These are phyloP conservation scores for Arthroderma sp. DNA, from an alignment of 2,329 filamentous ascomycete genomes.

Conservation along the genomic window DNA sequence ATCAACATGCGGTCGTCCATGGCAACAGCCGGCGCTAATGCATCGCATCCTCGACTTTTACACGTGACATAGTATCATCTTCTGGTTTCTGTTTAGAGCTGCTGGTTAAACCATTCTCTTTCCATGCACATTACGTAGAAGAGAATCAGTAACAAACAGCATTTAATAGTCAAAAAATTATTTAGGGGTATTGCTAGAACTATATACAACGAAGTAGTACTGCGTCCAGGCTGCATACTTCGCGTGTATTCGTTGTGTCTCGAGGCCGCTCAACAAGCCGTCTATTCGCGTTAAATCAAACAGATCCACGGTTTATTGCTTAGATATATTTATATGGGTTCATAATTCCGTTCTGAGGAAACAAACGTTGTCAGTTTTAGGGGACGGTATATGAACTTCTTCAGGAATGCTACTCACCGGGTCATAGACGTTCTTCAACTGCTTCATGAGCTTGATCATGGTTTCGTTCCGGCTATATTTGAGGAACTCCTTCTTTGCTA, in stretches of 20 bases:
- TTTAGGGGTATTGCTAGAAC: no score
- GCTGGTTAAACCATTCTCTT: no score
- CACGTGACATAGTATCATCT: not conserved
- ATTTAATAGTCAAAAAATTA: no score
- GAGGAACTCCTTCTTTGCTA: slow-evolving; percentile 93
- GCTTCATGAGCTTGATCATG: slow-evolving; percentile 83
- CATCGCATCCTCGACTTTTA: not conserved
- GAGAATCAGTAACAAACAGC: no score
- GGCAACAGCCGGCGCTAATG: slow-evolving; percentile 11
- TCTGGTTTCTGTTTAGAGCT: not conserved
- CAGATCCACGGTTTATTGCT: slow-evolving; percentile 9
- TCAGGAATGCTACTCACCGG: slow-evolving; percentile 49
- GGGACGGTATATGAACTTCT: not conserved
- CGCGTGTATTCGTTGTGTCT: no score
- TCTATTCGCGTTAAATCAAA: no score
- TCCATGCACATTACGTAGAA: no score
- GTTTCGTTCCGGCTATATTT: slow-evolving; percentile 81
- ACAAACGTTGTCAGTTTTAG: not conserved
- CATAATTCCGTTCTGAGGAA: slow-evolving; percentile 78
- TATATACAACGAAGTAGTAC: no score
- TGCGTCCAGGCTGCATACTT: no score
- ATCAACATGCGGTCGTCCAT: slow-evolving; percentile 8
- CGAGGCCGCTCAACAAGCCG: no score
- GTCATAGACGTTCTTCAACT: slow-evolving; percentile 88
- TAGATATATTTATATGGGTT: slow-evolving; percentile 94